Evolutionary conservation across 345 rosid genomes (phyloP).

Genomic region (Anastatica hierochuntica): DNA sequence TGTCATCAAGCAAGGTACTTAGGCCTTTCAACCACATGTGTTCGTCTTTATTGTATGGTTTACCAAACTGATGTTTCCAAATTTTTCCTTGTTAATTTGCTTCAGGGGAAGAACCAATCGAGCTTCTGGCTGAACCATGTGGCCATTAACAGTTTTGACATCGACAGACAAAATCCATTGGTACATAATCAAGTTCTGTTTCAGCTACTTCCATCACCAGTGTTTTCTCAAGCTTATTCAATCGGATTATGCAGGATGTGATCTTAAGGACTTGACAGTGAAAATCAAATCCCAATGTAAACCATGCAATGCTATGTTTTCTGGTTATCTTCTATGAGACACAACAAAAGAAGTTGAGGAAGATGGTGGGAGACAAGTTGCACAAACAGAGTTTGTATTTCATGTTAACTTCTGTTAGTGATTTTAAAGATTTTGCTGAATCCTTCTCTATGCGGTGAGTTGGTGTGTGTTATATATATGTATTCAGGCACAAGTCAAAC

Average conservation of each 20-base stretch:
- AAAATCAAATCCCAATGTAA: too few relatives aligned
- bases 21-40: not conserved
- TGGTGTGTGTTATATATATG: too few relatives aligned
- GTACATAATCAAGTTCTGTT: slow-evolving; percentile 20
- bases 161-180: slow-evolving; percentile 62
- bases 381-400: too few relatives aligned
- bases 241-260: slow-evolving; percentile 48
- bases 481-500: slow-evolving; percentile 11
- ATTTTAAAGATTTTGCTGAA: too few relatives aligned
- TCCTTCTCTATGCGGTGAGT: too few relatives aligned
- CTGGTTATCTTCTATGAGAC: too few relatives aligned
- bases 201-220: not conserved
- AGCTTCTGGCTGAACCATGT: slow-evolving; percentile 83
- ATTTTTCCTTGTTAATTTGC: not conserved
- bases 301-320: too few relatives aligned
- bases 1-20: slow-evolving; percentile 60
- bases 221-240: slow-evolving; percentile 2
- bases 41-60: not conserved
- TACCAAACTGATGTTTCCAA: not conserved
- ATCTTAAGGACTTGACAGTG: slow-evolving; percentile 87
- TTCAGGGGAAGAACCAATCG: slow-evolving; percentile 64
- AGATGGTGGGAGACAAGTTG: too few relatives aligned
- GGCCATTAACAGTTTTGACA: slow-evolving; percentile 90
- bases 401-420: too few relatives aligned
- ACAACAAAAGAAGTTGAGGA: too few relatives aligned